phyloP scores from a whole-genome alignment of 805 yeast species.

The Cyberlindnera meyerae region DNA sequence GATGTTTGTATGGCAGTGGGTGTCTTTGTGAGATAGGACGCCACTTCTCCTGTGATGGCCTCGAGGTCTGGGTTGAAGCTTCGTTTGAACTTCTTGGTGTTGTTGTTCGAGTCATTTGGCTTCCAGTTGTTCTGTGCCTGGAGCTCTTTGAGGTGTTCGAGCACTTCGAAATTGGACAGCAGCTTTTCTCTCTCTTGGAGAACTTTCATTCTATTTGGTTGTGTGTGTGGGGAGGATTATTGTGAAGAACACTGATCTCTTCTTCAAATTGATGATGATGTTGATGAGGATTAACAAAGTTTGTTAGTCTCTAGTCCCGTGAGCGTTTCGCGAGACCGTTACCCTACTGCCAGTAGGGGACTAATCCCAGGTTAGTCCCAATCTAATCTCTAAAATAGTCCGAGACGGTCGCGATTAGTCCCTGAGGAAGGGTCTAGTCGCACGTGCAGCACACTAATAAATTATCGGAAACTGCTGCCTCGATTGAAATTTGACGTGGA shows the following conservation, averaged over 20 bases:
- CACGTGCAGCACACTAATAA: constrained; percentile 2
- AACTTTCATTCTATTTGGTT: constrained; percentile 17
- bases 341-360: too few relatives aligned
- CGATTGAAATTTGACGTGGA: too few relatives aligned
- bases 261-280: too few relatives aligned
- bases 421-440: constrained; percentile 1
- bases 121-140: constrained; percentile 35
- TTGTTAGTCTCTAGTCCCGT: too few relatives aligned
- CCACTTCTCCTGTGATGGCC: constrained; percentile 30
- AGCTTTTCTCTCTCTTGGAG: constrained; percentile 46
- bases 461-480: not conserved
- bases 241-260: too few relatives aligned
- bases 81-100: constrained; percentile 23
- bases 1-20: constrained; percentile 23
- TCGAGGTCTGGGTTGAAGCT: constrained; percentile 33
- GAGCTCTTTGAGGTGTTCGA: constrained; percentile 41
- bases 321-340: too few relatives aligned
- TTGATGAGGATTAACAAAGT: too few relatives aligned
- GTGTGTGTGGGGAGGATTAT: not conserved
- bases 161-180: constrained; percentile 53
- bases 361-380: too few relatives aligned
- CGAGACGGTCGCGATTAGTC: too few relatives aligned
- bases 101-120: constrained; percentile 2
- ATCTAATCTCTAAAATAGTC: too few relatives aligned
- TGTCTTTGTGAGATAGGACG: constrained; percentile 16